Base-by-base conservation (phyloP, 2,329 filamentous ascomycete species). In the Amauroascus niger region DNA sequence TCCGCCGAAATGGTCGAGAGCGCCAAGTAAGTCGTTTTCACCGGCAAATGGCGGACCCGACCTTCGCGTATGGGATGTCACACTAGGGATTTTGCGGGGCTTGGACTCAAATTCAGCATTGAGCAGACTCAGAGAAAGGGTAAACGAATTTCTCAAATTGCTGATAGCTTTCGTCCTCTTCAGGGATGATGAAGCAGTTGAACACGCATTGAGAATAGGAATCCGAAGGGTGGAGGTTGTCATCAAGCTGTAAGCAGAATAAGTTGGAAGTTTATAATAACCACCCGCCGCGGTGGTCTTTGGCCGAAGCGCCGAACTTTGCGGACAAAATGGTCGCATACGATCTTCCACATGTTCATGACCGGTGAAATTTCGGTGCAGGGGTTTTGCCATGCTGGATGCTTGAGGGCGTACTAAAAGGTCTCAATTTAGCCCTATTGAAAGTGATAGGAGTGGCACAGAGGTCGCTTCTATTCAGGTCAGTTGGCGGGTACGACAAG, bases 1-100 rank as follows among this genome's bases (percentile, higher is more conserved):
- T 7, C 57, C 61, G 43, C 54, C 60, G 54, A 66, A 65, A 49
- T 66, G 61, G 16, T 63, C 59, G 3, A 66, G 24, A n/a, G 46
- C 46, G 14, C 33, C 8, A 37, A 49, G 5, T 9, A 49, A 8
- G 5, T 37, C 30, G 8, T 18, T 13, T 16, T 49, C 22, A 18
- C 14, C 16, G 11, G 18, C 32, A 26, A 37, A 39, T 16, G 26
- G 32, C 18, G 32, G 32, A 16, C 22, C n/a, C 9, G 14, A 14
- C n/a, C 16, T 49, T 26, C 18, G 32, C 14, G 16, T 26, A n/a
- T 30, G 18, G 22, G 9, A 24, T 8, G 32, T n/a, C 3, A 49
- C 24, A 16, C 6, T 14, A 16, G 26, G 6, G n/a, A 32, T 2
- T 7, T 14, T 20, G 26, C n/a, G 11, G 11, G n/a, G n/a, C 11